Conservation (phyloP, 2,329 filamentous ascomycete species). For the Curvularia sp. region DNA sequence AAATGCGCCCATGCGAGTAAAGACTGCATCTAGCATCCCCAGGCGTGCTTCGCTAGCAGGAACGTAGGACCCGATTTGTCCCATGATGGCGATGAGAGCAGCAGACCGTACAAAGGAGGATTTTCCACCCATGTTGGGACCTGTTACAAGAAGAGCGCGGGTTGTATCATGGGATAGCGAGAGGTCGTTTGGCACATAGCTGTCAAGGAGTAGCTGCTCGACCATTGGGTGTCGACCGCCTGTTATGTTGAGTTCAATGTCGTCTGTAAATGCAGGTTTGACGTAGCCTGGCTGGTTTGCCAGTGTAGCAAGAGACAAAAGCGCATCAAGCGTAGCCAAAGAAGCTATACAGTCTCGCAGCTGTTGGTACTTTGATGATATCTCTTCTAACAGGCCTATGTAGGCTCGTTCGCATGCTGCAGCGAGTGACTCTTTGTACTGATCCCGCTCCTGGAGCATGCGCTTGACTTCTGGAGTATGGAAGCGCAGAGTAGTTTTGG, state of each 20-base stretch:
- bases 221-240: constrained; percentile 93
- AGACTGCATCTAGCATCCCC: constrained; percentile 87
- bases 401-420: constrained; percentile 91
- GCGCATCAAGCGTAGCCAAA: constrained; percentile 86
- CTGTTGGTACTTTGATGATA: constrained; percentile 84
- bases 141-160: constrained; percentile 86
- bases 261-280: constrained; percentile 72
- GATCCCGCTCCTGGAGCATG: constrained; percentile 85
- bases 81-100: constrained; percentile 90
- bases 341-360: constrained; percentile 88
- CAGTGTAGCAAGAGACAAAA: constrained; percentile 83
- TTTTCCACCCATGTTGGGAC: constrained; percentile 99
- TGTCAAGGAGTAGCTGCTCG: constrained; percentile 82
- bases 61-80: constrained; percentile 93
- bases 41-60: constrained; percentile 77
- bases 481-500: constrained; percentile 89
- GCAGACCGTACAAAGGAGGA: constrained; percentile 95
- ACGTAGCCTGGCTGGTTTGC: constrained; percentile 87
- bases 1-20: constrained; percentile 93
- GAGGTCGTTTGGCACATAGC: constrained; percentile 91
- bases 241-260: constrained; percentile 72
- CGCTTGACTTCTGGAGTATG: constrained; percentile 90
- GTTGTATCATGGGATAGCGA: constrained; percentile 64
- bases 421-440: constrained; percentile 90
- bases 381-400: constrained; percentile 70